phyloP scores from a whole-genome alignment of 805 yeast genomes.

The Lipomyces orientalis region DNA sequence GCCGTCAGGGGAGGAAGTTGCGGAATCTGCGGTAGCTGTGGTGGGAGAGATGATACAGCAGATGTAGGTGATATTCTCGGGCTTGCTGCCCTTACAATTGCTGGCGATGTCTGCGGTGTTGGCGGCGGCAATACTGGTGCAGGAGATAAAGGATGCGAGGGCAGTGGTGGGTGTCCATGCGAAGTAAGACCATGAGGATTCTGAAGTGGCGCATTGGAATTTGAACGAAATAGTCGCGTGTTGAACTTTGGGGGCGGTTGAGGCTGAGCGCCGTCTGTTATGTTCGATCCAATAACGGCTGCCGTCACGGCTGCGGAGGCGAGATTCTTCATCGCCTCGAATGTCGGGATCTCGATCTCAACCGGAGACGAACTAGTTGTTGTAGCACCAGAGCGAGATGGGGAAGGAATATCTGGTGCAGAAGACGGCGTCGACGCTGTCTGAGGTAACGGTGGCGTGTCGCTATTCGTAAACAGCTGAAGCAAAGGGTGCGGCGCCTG shows the following conservation, averaged over 20 bases:
- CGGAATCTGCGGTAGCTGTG: slow-evolving; percentile 20
- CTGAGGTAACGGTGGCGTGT: slow-evolving; percentile 31
- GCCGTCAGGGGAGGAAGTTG: slow-evolving; percentile 13
- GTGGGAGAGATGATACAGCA: background rate
- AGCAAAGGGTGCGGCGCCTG: slow-evolving; percentile 26
- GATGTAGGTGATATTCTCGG: slow-evolving; percentile 7
- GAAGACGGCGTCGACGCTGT: slow-evolving; percentile 12
- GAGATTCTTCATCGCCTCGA: slow-evolving; percentile 40
- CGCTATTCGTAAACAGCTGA: slow-evolving; percentile 26
- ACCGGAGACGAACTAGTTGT: slow-evolving; percentile 35
- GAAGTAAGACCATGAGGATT: slow-evolving; percentile 14
- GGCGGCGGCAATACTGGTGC: slow-evolving; percentile 6
- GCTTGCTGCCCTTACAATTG: slow-evolving; percentile 5
- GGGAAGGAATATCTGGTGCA: background rate
- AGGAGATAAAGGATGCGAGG: background rate
- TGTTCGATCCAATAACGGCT: slow-evolving; percentile 8
- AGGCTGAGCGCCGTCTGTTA: slow-evolving; percentile 23
- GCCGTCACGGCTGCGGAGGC: slow-evolving; percentile 29
- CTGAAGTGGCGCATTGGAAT: slow-evolving; percentile 22
- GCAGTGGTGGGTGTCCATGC: slow-evolving; percentile 7
- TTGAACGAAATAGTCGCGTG: slow-evolving; percentile 41
- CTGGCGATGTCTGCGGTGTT: slow-evolving; percentile 13
- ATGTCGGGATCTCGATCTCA: slow-evolving; percentile 43
- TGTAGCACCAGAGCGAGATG: slow-evolving; percentile 9
- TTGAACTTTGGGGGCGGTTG: slow-evolving; percentile 36